Evolutionary conservation across 139 green algal species (phyloP), one percentile per base, ranked within the genome.

Genomic region (Prasinococcaceae sp.): DNA sequence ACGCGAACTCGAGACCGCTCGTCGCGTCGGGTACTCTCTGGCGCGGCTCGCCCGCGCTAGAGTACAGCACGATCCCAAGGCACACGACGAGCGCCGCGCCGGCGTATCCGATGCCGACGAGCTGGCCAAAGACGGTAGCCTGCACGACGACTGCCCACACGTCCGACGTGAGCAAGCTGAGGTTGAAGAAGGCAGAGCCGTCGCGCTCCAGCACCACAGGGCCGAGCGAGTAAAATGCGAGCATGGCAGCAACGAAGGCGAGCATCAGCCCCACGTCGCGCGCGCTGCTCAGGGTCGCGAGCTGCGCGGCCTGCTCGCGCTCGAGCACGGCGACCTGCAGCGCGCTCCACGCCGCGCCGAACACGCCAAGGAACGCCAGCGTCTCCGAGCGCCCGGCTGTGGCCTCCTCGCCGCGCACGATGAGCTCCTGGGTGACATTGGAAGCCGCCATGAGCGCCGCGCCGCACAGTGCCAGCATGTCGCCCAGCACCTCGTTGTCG

Each of bases 111-210:
- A 3, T 9, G 6, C 25, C 23, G 17, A 14, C 5, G 47, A 53
- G 41, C 14, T 28, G 68, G 37, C 65, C 74, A 56, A 87, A 82
- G 23, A 82, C 69, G 9, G 79, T n/a, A 9, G 66, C 38, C 2
- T 76, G 52, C 2, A 69, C 55, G 3, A 61, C 37, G 0, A 58
- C 77, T 0, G 68, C 55, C 78, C 78, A 86, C 2, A 80, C 30
- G 43, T 86, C 72, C 0, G 63, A 78, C 1, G 72, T 74, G 12
- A 90, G 67, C 43, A 90, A 65, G 0, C 58, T 77, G 28, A 90
- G 55, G 59, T 90, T 88, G 29, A 90, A 58, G 19, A 83, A 54
- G 0, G 79, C 71, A 9, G 74, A 58, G 6, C 77, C 76, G 10
- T 66, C 29, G 8, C 6, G 49, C 49, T 10, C 14, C 16, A 57